Base-by-base conservation (phyloP, 2,329 filamentous ascomycete species). In the Xylaria polymorpha region DNA sequence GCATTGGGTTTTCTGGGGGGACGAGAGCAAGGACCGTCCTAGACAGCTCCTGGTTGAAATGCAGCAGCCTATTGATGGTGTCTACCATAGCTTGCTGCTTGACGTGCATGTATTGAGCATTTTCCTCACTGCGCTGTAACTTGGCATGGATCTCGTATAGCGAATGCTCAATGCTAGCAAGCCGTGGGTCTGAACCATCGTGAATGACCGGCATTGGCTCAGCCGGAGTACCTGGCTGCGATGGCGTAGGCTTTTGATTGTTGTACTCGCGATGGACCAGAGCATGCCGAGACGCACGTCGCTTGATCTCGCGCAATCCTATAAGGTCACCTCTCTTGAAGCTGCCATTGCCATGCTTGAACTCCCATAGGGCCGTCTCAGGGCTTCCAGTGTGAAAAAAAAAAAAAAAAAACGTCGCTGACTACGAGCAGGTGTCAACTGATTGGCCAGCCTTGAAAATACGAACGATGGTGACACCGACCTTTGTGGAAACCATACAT, bases 401-500 rank as follows among this genome's bases (percentile, higher is more conserved):
- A n/a, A n/a, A n/a, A n/a, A n/a, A n/a, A n/a, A n/a, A n/a, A 99
- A 25, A 98, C 96, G 80, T 99, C 96, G 84, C 96, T 98, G 76
- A 98, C 96, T 98, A 76, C 22, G 48, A 66, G 22, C 51, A 50
- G 12, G 50, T 64, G 68, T 80, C 60, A 78, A 74, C 74, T 39
- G 29, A 10, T 50, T 61, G 73, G 70, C 25, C 51, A 35, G 29
- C 41, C 69, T 61, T 53, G 46, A 63, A 37, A 41, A 61, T 64
- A 35, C 58, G 50, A 61, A 25, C 22, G 25, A 60, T 8, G 29
- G 18, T 18, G 37, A 22, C 25, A 76, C 79, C 56, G 75, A 97
- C 94, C 94, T 92, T 99, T 99, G 80, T 99, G 96, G 81, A 99
- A 99, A 7, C 96, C 96, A 76, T 99, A 99, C 96, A 99, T 99